Base-by-base conservation (phyloP, 306 rosid species). In the Dryas octopetala region DNA sequence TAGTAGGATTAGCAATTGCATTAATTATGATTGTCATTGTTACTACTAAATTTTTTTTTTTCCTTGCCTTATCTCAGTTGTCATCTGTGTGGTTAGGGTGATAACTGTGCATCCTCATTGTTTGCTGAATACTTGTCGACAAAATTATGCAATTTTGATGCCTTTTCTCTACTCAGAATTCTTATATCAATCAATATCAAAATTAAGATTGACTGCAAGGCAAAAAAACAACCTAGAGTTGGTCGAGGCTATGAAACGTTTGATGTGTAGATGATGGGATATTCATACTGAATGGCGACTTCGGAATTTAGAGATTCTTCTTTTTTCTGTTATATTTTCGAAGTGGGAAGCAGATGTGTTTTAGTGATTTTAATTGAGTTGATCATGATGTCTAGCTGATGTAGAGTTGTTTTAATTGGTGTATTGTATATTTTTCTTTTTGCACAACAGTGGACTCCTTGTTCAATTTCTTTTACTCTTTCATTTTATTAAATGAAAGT, bases 1-100 rank as follows among this genome's bases (percentile, higher is more conserved):
- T 61, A 32, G 46, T 50, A 69, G 28, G 61, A 32, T 14, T 47
- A 10, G 57, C 6, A n/a, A 28, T 41, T 32, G 60, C 59, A 51
- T 49, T 50, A n/a, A 49, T 49, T 50, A 50, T 68, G 55, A 51
- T n/a, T 68, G 19, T 50, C 38, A 9, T 70, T 77, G 55, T 12
- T 9, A n/a, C n/a, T 70, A 41, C 41, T 62, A 26, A 23, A 23
- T 32, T 0, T 32, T 60, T 48, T 32, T 68, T 50, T 66, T 17
- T 23, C 46, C 28, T 14, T 47, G 23, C 32, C 69, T 32, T 49
- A 19, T 68, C 8, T 14, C 14, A 68, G 6, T 50, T 68, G 47
- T 67, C 55, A 7, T 67, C 12, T 48, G 57, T 26, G 44, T 15
- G 7, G 71, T 23, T 68, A 50, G 46, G 26, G 26, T 50, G 73